These are phyloP conservation scores for Firmiana major DNA, from an alignment of 345 rosid genomes.

Conservation along the genomic window DNA sequence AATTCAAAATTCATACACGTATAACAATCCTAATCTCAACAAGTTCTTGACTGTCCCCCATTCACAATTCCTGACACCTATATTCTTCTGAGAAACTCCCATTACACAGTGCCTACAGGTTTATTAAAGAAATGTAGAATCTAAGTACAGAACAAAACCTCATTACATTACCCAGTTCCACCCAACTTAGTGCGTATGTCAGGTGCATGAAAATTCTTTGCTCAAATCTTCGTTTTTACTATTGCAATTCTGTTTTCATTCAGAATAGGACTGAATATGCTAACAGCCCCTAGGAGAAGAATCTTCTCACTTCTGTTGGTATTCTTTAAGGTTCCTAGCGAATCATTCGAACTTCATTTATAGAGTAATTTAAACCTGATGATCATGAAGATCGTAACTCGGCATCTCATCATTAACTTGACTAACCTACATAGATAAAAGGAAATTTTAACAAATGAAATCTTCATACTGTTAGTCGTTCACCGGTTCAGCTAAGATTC, in stretches of 20 bases:
- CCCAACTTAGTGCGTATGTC: neutral
- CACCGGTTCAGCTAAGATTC: neutral
- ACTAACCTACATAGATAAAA: neutral
- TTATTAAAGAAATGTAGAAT: neutral
- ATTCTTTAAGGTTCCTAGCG: neutral
- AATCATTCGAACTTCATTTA: neutral
- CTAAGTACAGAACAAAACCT: neutral
- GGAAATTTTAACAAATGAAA: neutral
- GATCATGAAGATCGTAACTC: neutral
- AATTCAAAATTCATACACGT: slow-evolving; percentile 1
- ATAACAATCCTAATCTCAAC: neutral
- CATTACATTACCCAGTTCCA: neutral
- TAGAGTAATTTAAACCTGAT: neutral
- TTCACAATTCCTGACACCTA: neutral
- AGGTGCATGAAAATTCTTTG: neutral
- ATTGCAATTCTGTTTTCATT: slow-evolving; percentile 5
- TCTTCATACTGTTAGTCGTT: neutral
- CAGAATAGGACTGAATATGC: neutral
- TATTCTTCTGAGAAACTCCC: slow-evolving; percentile 3
- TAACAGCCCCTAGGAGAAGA: neutral
- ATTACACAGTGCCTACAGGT: neutral
- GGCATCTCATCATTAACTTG: neutral
- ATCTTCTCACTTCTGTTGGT: neutral
- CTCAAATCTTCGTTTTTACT: neutral
- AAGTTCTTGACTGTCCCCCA: neutral